These are phyloP conservation scores for Penicillium bovifimosum DNA, from an alignment of 495 filamentous ascomycete genomes.

Conservation along the genomic window DNA sequence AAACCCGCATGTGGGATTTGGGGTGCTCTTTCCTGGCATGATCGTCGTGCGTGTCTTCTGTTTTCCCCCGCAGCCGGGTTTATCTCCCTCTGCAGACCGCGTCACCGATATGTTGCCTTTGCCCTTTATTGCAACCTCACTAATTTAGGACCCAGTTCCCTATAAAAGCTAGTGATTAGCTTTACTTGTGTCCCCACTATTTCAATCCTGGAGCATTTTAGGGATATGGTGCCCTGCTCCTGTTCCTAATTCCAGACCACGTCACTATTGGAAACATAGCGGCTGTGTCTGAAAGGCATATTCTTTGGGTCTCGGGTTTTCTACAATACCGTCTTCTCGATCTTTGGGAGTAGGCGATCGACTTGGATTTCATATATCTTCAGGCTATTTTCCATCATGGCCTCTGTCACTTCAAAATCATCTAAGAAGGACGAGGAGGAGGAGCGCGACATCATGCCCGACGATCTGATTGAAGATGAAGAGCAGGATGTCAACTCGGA, in stretches of 20 bases:
- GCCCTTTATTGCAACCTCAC: slow-evolving; percentile 19
- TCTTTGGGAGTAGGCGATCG: not conserved
- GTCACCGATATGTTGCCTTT: slow-evolving; percentile 24
- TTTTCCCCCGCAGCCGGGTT: slow-evolving; percentile 15
- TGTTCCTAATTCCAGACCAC: slow-evolving; percentile 16
- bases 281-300: slow-evolving; percentile 9
- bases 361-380: not conserved
- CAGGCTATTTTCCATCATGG: slow-evolving; percentile 20
- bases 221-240: slow-evolving; percentile 10
- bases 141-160: slow-evolving; percentile 6
- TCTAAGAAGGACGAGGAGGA: slow-evolving; percentile 32
- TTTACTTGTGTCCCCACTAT: not conserved
- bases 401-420: slow-evolving; percentile 23
- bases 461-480: slow-evolving; percentile 38
- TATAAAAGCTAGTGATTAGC: slow-evolving; percentile 10
- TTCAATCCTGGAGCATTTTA: not conserved
- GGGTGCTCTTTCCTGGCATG: slow-evolving; percentile 22
- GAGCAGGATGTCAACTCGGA: slow-evolving; percentile 32
- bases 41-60: slow-evolving; percentile 20
- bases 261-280: slow-evolving; percentile 14
- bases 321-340: not conserved
- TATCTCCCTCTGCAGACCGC: slow-evolving; percentile 29
- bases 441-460: slow-evolving; percentile 31
- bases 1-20: slow-evolving; percentile 7
- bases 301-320: not conserved